phyloP scores from a whole-genome alignment of 306 rosid species.

The Sicyos baderoa region DNA sequence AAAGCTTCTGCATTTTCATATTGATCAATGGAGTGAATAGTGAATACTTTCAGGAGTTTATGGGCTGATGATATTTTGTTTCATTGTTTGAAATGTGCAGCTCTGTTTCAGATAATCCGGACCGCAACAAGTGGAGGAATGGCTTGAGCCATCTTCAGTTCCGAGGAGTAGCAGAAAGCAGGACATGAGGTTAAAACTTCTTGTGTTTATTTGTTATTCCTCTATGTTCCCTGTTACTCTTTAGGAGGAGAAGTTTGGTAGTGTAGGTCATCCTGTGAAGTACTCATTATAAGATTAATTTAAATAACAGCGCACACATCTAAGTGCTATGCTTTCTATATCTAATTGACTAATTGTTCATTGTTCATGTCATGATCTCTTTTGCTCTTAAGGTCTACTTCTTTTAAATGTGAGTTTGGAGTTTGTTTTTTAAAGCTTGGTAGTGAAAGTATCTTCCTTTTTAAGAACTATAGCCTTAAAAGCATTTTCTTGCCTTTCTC shows the following conservation, averaged over 20 bases:
- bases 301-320: constrained; percentile 8
- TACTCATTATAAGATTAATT: not conserved
- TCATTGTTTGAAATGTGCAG: constrained; percentile 30
- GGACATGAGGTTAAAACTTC: constrained; percentile 5
- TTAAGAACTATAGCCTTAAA: not conserved
- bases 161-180: constrained; percentile 13
- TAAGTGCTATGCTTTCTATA: constrained; percentile 14
- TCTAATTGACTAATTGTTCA: not conserved
- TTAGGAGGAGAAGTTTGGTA: constrained; percentile 6
- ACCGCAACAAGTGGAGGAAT: constrained; percentile 90
- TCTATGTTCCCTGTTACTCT: not conserved
- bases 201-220: not conserved
- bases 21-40: not conserved
- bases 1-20: not conserved
- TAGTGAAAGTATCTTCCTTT: not conserved
- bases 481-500: not conserved
- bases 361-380: constrained; percentile 1
- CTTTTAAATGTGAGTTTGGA: not conserved
- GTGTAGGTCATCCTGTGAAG: constrained; percentile 14
- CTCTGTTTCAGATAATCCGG: constrained; percentile 95
- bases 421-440: not conserved
- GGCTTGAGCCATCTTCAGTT: constrained; percentile 35
- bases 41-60: not conserved
- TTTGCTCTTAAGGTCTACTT: not conserved
- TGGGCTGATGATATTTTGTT: constrained; percentile 25